Percentiles rank a stretch among this genome's conserved stretches.
Conservation (phyloP, 805 yeast species). For the Saccharomycopsis babjevae region DNA sequence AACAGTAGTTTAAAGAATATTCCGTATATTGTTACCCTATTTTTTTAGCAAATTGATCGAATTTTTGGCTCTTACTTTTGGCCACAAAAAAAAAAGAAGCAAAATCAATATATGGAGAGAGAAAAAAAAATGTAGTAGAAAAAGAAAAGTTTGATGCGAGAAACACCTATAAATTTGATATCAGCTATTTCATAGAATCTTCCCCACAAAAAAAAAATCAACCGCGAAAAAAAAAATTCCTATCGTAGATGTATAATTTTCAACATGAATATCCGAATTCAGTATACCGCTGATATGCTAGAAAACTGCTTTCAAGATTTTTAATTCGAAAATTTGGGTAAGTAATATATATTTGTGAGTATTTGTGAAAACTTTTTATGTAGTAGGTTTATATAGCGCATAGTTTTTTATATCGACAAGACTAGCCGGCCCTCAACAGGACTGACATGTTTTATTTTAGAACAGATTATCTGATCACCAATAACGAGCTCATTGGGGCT, state of each 20-base stretch:
- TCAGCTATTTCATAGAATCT: not conserved
- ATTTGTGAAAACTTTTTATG: not conserved
- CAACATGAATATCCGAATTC: not conserved
- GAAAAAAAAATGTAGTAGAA: not conserved
- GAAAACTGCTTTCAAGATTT: not conserved
- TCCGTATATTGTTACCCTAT: not conserved
- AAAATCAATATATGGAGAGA: not conserved
- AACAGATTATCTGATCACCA: constrained; percentile 16
- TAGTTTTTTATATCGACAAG: not conserved
- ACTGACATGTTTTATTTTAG: constrained; percentile 4
- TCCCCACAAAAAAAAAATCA: not conserved
- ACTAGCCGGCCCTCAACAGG: constrained; percentile 9
- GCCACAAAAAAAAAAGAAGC: not conserved
- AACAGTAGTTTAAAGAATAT: too few species aligned
- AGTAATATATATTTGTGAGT: not conserved
- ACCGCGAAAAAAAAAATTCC: not conserved
- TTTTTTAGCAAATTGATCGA: not conserved
- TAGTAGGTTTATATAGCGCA: not conserved
- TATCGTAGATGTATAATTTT: not conserved
- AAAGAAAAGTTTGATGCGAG: not conserved
- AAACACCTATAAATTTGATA: not conserved
- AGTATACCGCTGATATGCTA: not conserved
- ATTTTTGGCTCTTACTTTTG: not conserved
- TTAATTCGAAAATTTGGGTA: not conserved
- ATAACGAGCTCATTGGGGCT: constrained; percentile 5